Conservation (phyloP, 176 grass and related monocot species). For the Saccharum spontaneum region DNA sequence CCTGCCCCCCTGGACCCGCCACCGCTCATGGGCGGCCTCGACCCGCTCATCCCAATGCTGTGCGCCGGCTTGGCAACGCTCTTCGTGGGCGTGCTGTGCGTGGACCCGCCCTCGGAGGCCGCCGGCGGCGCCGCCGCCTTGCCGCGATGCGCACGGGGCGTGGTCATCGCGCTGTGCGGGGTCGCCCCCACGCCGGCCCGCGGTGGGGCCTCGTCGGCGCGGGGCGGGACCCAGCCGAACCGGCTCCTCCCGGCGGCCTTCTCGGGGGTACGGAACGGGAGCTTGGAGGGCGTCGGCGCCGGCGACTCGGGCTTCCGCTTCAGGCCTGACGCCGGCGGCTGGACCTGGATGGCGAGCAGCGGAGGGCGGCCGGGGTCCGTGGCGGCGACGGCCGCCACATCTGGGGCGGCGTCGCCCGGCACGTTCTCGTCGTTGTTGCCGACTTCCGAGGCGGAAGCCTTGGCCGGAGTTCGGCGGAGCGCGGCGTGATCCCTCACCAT, state of each 20-base stretch:
- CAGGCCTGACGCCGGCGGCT: conserved; percentile 34
- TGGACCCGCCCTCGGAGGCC: conserved; percentile 59
- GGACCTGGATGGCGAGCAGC: conserved; percentile 55
- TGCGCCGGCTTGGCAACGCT: conserved; percentile 75
- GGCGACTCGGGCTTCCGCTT: conserved; percentile 68
- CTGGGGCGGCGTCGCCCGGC: conserved; percentile 27
- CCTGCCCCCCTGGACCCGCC: conserved; percentile 27
- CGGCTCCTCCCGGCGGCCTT: conserved; percentile 52
- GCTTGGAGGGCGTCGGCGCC: conserved; percentile 58
- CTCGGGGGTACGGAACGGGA: conserved; percentile 77
- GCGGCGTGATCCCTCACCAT: conserved; percentile 63
- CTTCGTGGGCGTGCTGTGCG: conserved; percentile 79
- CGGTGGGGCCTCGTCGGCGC: conserved; percentile 37
- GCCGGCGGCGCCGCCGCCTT: conserved; percentile 22
- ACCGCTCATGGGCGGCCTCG: conserved; percentile 46
- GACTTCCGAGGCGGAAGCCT: conserved; percentile 40
- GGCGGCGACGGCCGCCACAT: neutral
- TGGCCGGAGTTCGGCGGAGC: conserved; percentile 39
- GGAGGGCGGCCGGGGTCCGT: conserved; percentile 21
- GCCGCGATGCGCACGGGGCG: conserved; percentile 54
- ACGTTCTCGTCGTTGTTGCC: conserved; percentile 57
- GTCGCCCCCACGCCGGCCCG: conserved; percentile 20
- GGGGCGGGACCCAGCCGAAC: conserved; percentile 66
- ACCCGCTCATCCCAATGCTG: conserved; percentile 45
- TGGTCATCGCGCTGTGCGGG: conserved; percentile 19